Evolutionary conservation across 179 eudicot genomes (phyloP).

Genomic region (Amaranthus tricolor): DNA sequence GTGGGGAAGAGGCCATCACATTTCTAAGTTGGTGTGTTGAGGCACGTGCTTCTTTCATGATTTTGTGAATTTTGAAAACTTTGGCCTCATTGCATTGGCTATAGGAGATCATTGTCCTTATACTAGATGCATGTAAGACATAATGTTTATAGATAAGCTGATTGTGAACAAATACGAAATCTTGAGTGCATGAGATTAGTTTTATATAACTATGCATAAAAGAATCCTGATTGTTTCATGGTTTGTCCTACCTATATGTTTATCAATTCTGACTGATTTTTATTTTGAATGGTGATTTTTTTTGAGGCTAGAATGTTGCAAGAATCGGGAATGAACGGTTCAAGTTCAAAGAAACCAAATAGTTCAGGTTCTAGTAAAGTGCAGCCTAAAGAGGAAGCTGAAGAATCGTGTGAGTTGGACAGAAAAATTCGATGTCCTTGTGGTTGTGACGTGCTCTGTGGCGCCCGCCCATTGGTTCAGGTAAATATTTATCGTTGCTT

Average conservation of each 20-base stretch:
- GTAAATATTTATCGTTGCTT: conserved; percentile 27
- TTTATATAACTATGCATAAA: not conserved
- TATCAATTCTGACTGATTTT: not conserved
- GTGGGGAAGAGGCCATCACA: too few relatives aligned
- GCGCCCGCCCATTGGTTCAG: conserved; percentile 42
- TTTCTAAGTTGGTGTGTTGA: not conserved
- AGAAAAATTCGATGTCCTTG: conserved; percentile 50
- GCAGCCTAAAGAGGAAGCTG: conserved; percentile 46
- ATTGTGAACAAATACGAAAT: not conserved
- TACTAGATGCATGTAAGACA: not conserved
- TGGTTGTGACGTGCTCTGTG: conserved; percentile 36
- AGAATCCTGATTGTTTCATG: not conserved
- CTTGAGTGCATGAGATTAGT: not conserved
- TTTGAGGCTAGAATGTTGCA: conserved; percentile 37
- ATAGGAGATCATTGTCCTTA: not conserved
- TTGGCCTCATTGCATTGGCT: too few relatives aligned
- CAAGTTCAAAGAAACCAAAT: conserved; percentile 37
- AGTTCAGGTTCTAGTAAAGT: conserved; percentile 31
- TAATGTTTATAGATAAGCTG: not conserved
- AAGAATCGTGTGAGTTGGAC: conserved; percentile 23
- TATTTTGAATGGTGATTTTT: conserved; percentile 2
- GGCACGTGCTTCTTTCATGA: not conserved
- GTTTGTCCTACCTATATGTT: conserved; percentile 5
- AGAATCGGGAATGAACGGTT: conserved; percentile 26
- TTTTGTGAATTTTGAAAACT: too few relatives aligned